Evolutionary conservation across 306 rosid species (phyloP).

Genomic region (Gynostemma pentaphyllum): DNA sequence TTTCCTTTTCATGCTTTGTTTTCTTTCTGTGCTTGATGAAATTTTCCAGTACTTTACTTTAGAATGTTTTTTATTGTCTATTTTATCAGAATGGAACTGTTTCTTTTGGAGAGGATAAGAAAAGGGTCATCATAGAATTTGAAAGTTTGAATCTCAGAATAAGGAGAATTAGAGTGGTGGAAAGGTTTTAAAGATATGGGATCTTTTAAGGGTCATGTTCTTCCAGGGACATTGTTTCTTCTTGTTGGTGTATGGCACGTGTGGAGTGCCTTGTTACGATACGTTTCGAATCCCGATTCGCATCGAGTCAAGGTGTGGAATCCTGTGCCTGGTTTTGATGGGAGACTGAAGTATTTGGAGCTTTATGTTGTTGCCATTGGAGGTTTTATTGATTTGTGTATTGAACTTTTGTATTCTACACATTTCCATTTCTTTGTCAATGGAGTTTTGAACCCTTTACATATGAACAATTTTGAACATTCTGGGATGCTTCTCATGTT

Average conservation of each 20-base stretch:
- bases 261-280: slow-evolving; percentile 67
- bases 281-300: slow-evolving; percentile 33
- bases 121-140: not conserved
- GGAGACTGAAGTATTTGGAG: slow-evolving; percentile 70
- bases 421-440: slow-evolving; percentile 65
- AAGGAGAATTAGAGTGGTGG: slow-evolving; percentile 11
- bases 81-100: slow-evolving; percentile 3
- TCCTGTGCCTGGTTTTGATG: slow-evolving; percentile 71
- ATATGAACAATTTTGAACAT: slow-evolving; percentile 93
- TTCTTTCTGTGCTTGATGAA: not conserved
- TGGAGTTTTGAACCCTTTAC: slow-evolving; percentile 73
- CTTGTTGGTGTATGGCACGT: slow-evolving; percentile 86
- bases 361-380: slow-evolving; percentile 70
- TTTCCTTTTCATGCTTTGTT: not conserved
- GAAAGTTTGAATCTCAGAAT: not conserved
- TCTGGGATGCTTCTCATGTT: slow-evolving; percentile 97
- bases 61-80: not conserved
- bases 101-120: not conserved
- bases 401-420: slow-evolving; percentile 86
- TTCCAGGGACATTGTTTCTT: slow-evolving; percentile 89
- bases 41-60: not conserved
- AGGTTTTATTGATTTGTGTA: slow-evolving; percentile 72
- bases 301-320: slow-evolving; percentile 63
- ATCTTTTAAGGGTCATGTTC: slow-evolving; percentile 85
- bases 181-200: slow-evolving; percentile 43